phyloP scores from a whole-genome alignment of 352 stramenopile species.

The Globisporangium carolinianum region DNA sequence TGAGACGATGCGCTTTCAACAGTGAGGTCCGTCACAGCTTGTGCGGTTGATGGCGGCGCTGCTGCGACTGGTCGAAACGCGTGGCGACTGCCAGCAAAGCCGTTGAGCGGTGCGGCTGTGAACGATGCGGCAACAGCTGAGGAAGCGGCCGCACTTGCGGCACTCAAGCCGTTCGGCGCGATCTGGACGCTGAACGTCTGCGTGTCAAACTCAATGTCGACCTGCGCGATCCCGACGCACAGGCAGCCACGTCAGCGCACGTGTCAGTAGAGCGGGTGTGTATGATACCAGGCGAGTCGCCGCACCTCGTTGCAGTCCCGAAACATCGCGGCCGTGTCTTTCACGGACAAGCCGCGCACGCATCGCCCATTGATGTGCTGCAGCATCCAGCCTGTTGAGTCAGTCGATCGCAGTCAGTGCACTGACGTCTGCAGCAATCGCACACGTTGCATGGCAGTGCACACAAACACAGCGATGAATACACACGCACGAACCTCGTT shows the following conservation, averaged over 20 bases:
- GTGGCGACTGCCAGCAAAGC: not conserved
- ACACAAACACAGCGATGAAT: not conserved
- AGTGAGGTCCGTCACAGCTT: not conserved
- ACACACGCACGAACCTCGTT: slow-evolving; percentile 23
- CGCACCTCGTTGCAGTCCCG: slow-evolving; percentile 29
- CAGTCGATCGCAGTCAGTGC: too few species aligned
- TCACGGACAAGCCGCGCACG: slow-evolving; percentile 25
- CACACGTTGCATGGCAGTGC: not conserved
- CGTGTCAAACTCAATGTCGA: slow-evolving; percentile 10
- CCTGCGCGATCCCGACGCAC: not conserved
- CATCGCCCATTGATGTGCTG: slow-evolving; percentile 27
- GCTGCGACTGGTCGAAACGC: not conserved
- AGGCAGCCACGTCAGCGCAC: too few species aligned
- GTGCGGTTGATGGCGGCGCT: not conserved
- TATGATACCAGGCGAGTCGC: not conserved
- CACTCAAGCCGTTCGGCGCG: not conserved
- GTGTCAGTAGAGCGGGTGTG: not conserved
- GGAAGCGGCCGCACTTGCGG: not conserved
- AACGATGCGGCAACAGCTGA: not conserved
- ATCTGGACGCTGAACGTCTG: not conserved
- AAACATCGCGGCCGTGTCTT: slow-evolving; percentile 36
- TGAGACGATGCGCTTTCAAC: not conserved
- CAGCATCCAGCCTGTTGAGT: slow-evolving; percentile 30
- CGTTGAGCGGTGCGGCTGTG: not conserved
- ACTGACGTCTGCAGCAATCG: too few species aligned